Base-by-base conservation (phyloP, 129 eudicot species). In the Chrysanthemum makinoi region DNA sequence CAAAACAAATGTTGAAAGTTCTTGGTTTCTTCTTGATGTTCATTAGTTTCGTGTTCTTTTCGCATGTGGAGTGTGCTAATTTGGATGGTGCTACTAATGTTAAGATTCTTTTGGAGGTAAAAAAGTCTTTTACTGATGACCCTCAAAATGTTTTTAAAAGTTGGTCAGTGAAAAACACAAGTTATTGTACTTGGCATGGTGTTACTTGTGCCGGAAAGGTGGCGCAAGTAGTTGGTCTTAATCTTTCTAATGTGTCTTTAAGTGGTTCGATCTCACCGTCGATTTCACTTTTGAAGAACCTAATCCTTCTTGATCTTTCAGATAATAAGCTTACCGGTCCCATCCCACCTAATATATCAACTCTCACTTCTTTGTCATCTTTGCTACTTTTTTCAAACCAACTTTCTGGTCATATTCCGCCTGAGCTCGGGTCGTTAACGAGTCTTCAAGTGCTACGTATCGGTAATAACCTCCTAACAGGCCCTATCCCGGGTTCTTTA, bases 271-370 rank as follows among this genome's bases (percentile, higher is more conserved):
- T 94, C n/a, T 83, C 96, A 33, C 89, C 97, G 1, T 83, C 96
- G 13, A 80, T 94, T 59, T 93, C 87, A 15, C 76, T 57, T 17
- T 74, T 94, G 16, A 35, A 47, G 2, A 74, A 90, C 87, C 96
- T 94, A 71, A 77, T 84, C 87, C 86, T 77, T 75, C 91, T 94
- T 73, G 88, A 94, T 81, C 93, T 94, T 68, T 94, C 99, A 62
- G 70, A 75, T 15, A 94, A 94, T 60, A 70, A 65, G 13, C 87
- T 94, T 3, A 59, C 91, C 6, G 97, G 97, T 24, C 96, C 97
- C 88, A 94, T 94, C 65, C 99, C 99, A 94, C 86, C 97, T 73
- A 81, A 87, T 83, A 86, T 94, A n/a, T 86, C 97, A 20, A 75
- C 87, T 72, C 96, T 94, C 35, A 74, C 89, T 49, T 71, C 84